Evolutionary conservation across 441 rosid species (phyloP), one percentile per base, ranked within the genome.

Genomic region (Melastoma candidum): DNA sequence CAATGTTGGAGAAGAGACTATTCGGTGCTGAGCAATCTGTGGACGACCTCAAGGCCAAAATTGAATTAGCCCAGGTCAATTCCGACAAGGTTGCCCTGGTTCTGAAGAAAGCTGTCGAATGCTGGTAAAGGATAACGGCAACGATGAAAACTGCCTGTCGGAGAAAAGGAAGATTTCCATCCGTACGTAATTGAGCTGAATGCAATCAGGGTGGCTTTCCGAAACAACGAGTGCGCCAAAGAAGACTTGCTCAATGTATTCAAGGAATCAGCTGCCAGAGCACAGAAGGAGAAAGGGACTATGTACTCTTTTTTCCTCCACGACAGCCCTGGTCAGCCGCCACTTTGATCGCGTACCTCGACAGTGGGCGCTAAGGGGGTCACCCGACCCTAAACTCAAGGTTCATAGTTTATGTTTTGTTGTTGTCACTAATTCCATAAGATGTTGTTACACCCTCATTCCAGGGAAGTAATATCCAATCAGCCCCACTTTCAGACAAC

Each of bases 261-360:
- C 76, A 65, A 74, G 68, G 71, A 70, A 29, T 69, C 80, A 11
- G 58, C 66, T 25, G 76, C 61, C 43, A 73, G 73, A 66, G 85
- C 79, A 8, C 56, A 75, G 4, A 86, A 71, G 75, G 75, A 74
- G 22, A 68, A 83, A 71, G 57, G 68, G 62, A 46, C 60, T 87
- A n/a, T 79, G 88, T 87, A 73, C 84, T 17, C 4, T 70, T 46
- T 67, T 86, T 17, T 77, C 92, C 7, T 77, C 94, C 0, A 80
- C 82, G 25, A 64, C 87, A 32, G 78, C 89, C 1, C 11, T 90
- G 22, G 22, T 17, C 22, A 17, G 22, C 22, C 22, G 22, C 22
- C 22, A 17, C 22, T 17, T 17, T 17, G 22, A 17, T 17, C 22
- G 22, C 22, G 22, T 17, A 17, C 22, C 22, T 17, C 22, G 22